Conservation (phyloP, 225 moss, liverwort and hornwort genomes). For the Sphagnum tenellum region DNA sequence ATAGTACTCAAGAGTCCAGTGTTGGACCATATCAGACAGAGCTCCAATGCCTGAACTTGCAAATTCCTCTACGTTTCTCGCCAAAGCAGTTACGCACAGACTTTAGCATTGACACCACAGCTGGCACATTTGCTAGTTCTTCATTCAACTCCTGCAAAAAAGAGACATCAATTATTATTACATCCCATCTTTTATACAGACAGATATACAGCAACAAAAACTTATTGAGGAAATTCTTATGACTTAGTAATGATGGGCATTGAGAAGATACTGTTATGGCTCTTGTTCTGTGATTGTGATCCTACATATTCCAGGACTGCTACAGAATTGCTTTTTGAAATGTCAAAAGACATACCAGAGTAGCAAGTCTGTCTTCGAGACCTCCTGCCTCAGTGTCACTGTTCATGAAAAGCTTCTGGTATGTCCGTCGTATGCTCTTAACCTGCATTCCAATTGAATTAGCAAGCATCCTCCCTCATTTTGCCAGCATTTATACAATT, state of each 20-base stretch:
- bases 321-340: too few species aligned
- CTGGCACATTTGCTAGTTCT: conserved; percentile 59
- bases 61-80: conserved; percentile 71
- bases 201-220: too few species aligned
- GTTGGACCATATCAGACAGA: conserved; percentile 11
- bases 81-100: conserved; percentile 81
- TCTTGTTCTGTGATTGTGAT: too few species aligned
- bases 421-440: conserved; percentile 68
- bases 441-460: conserved; percentile 32
- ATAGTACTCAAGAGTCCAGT: too few species aligned
- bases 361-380: conserved; percentile 65
- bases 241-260: too few species aligned
- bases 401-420: conserved; percentile 85
- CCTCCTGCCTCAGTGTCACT: conserved; percentile 63
- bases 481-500: too few species aligned
- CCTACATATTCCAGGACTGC: too few species aligned
- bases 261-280: too few species aligned
- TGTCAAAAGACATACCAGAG: conserved; percentile 30
- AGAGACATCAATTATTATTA: neutral
- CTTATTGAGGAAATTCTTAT: too few species aligned
- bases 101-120: conserved; percentile 58
- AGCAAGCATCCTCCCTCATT: too few species aligned
- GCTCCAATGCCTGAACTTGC: conserved; percentile 79
- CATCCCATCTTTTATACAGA: too few species aligned
- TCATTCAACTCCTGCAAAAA: conserved; percentile 47